A percentile compares a stretch with the other conserved stretches of the same genome.
Evolutionary conservation across 305 asterid genomes (phyloP).

Genomic region (Fraxinus sp.): DNA sequence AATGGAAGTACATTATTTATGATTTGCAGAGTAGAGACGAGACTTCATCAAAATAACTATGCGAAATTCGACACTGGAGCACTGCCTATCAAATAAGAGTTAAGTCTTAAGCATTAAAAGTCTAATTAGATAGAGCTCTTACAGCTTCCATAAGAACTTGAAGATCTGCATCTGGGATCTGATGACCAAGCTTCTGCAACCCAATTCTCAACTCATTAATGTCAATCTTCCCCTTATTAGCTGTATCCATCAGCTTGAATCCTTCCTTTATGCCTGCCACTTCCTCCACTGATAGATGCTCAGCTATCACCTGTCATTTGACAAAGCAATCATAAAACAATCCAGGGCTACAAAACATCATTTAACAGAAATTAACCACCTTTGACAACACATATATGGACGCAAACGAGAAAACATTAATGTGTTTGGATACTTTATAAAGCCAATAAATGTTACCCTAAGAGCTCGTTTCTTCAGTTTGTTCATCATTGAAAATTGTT

Average conservation of each 20-base stretch:
- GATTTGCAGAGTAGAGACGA: background rate
- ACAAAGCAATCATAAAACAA: constrained; percentile 9
- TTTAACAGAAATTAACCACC: constrained; percentile 6
- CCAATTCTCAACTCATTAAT: constrained; percentile 22
- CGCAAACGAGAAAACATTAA: constrained; percentile 8
- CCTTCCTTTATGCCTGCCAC: constrained; percentile 8
- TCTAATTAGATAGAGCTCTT: constrained; percentile 23
- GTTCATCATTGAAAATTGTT: constrained; percentile 73
- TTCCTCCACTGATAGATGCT: constrained; percentile 66
- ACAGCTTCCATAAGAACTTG: constrained; percentile 67
- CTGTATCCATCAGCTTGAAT: background rate
- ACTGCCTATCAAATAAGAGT: background rate
- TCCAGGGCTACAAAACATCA: background rate
- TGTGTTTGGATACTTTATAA: background rate
- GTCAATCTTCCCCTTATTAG: constrained; percentile 1
- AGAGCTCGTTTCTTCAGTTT: constrained; percentile 73
- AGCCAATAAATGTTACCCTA: constrained; percentile 44
- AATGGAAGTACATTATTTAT: background rate
- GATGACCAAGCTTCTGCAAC: constrained; percentile 63
- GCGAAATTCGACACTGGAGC: background rate
- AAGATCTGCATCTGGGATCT: constrained; percentile 54
- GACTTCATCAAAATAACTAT: background rate
- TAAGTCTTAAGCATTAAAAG: background rate
- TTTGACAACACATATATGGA: background rate
- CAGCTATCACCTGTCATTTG: constrained; percentile 62